These are phyloP conservation scores for Fusarium staphyleae DNA, from an alignment of 2,329 filamentous ascomycete genomes.

Conservation along the genomic window DNA sequence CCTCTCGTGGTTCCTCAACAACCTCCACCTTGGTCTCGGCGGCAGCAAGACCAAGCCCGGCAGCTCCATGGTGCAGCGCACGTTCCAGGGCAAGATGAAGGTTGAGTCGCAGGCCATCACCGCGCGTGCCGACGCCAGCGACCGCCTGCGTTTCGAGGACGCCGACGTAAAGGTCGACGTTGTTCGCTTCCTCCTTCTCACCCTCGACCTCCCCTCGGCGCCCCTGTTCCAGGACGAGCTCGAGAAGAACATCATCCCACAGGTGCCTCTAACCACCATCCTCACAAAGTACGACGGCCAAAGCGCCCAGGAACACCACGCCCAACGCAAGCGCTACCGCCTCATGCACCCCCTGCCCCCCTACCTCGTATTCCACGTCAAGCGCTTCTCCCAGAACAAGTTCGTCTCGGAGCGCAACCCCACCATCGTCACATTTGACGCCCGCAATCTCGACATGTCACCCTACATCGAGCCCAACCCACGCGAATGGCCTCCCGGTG, in stretches of 20 bases:
- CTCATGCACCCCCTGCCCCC: slow-evolving; percentile 90
- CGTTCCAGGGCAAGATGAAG: slow-evolving; percentile 91
- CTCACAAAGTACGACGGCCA: slow-evolving; percentile 93
- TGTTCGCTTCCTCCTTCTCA: slow-evolving; percentile 87
- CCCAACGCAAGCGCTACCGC: slow-evolving; percentile 87
- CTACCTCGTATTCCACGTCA: slow-evolving; percentile 92
- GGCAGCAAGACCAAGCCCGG: slow-evolving; percentile 87
- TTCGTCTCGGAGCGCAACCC: slow-evolving; percentile 96
- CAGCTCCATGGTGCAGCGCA: slow-evolving; percentile 85
- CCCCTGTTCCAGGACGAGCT: slow-evolving; percentile 96
- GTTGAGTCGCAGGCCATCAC: slow-evolving; percentile 95
- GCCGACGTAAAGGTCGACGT: slow-evolving; percentile 79
- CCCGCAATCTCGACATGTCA: slow-evolving; percentile 80
- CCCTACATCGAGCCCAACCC: slow-evolving; percentile 93
- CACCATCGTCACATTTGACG: slow-evolving; percentile 96
- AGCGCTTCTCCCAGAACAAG: slow-evolving; percentile 96
- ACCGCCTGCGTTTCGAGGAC: slow-evolving; percentile 91
- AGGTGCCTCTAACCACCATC: slow-evolving; percentile 82
- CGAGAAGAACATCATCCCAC: slow-evolving; percentile 95
- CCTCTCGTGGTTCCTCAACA: slow-evolving; percentile 96
- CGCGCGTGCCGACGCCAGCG: slow-evolving; percentile 84
- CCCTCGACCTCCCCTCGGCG: slow-evolving; percentile 87
- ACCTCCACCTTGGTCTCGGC: slow-evolving; percentile 88
- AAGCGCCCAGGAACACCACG: slow-evolving; percentile 85
- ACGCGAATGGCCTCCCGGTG: slow-evolving; percentile 69